Conservation (phyloP, 768 basidiomycete genomes). For the Mycena galopus region DNA sequence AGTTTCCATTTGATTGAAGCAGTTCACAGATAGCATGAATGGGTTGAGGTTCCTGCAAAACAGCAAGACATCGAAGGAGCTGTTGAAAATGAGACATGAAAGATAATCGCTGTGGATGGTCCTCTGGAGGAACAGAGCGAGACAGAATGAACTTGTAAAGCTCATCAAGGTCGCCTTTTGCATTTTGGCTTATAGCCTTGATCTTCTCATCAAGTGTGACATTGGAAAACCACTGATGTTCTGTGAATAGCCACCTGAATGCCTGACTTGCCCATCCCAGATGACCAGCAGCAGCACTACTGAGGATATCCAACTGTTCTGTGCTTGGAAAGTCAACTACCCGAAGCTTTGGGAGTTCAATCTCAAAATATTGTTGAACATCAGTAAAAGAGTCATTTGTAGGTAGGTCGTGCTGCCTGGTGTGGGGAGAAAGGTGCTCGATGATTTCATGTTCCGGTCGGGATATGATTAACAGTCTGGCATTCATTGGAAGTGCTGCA, state of each 20-base stretch:
- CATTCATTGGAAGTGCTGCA: background rate
- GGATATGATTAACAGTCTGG: background rate
- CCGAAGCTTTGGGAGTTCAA: background rate
- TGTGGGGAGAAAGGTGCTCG: background rate
- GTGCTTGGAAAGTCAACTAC: background rate
- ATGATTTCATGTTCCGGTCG: background rate
- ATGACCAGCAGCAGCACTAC: no score
- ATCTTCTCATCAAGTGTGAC: no score
- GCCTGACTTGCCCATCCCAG: no score
- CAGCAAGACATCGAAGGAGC: background rate
- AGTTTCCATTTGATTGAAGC: background rate
- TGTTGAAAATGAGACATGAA: background rate
- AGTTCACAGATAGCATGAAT: background rate
- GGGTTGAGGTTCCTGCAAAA: background rate
- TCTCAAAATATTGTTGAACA: background rate
- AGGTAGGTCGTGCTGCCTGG: background rate
- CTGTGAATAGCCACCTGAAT: no score
- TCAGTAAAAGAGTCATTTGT: background rate
- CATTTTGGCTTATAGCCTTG: no score
- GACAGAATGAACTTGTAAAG: background rate
- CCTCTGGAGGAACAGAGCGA: background rate
- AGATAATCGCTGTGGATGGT: background rate
- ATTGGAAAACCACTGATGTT: no score
- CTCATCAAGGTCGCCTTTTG: background rate
- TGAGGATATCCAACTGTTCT: background rate